Base-by-base conservation (phyloP, 805 yeast species). In the Danielia reshetovae region DNA sequence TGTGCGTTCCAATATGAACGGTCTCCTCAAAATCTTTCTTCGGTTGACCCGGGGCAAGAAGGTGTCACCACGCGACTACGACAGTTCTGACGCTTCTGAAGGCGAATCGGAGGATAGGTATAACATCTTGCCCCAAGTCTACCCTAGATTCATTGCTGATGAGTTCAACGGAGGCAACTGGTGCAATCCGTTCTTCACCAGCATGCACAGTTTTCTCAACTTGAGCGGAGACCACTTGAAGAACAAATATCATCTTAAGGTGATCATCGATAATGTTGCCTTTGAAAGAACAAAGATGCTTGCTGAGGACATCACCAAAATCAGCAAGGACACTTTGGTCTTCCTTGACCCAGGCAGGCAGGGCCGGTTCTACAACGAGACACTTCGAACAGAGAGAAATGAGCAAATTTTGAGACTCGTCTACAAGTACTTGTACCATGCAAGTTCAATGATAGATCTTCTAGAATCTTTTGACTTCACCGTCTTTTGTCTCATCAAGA, bases 91-190 rank as follows among this genome's bases (percentile, higher is more conserved):
- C 38, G 54, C 48, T 5, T 57, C 67, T 0, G 66, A 59, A n/a
- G 57, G 48, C 10, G 57, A 50, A 25, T 55, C 68, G 5, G 60
- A 57, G 32, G 65, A 60, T 22, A 42, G 71, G 15, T 57, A 48
- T 40, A 57, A 65, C 30, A 33, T 58, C 11, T 41, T 81, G 23
- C 93, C 90, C 0, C 82, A 81, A 51, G 60, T 79, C 2, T 75
- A 79, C 43, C 88, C 93, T 7, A 66, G 93, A 39, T 80, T 83
- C 48, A 58, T 84, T 13, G 67, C 72, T 27, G 77, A 78, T 18
- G 76, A 74, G 35, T 83, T 79, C 53, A 79, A 79, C 46, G 90
- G 88, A 12, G 90, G 89, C n/a, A 79, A 80, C 40, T 83, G 88
- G 81, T 72, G 75, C 30, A 82, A 81, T 48, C 85, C 85, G 17